These are phyloP conservation scores for Sordaria brevicollis DNA, from an alignment of 495 filamentous ascomycete species.

Conservation along the genomic window DNA sequence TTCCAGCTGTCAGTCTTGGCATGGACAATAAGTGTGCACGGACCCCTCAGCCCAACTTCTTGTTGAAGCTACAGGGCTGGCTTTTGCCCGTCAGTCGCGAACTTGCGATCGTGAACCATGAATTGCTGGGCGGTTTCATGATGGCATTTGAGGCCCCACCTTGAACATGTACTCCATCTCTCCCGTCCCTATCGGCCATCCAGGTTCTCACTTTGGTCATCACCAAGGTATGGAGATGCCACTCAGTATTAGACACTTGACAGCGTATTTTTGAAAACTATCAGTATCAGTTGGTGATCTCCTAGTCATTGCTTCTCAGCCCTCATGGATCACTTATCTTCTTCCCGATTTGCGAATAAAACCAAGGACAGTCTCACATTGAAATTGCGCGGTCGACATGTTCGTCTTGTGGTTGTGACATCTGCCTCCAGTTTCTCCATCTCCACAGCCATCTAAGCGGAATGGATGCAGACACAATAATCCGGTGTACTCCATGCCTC, in stretches of 20 bases:
- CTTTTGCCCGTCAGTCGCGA: background rate
- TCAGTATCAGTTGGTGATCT: too few species aligned
- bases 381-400: background rate
- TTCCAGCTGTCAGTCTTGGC: constrained; percentile 7
- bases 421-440: background rate
- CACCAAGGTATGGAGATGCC: background rate
- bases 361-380: background rate
- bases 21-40: background rate
- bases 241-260: background rate
- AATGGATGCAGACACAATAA: too few species aligned
- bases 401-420: background rate
- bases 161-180: background rate
- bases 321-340: background rate
- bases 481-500: background rate
- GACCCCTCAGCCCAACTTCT: background rate
- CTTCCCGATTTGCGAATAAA: background rate
- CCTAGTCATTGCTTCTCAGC: background rate
- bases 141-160: background rate
- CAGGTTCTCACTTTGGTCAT: background rate
- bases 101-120: background rate
- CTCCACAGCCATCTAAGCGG: background rate
- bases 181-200: background rate
- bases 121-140: background rate
- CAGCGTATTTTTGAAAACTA: background rate
- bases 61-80: background rate